These are phyloP conservation scores for Melanogaster broomeanus DNA, from an alignment of 768 basidiomycete genomes.

Conservation along the genomic window DNA sequence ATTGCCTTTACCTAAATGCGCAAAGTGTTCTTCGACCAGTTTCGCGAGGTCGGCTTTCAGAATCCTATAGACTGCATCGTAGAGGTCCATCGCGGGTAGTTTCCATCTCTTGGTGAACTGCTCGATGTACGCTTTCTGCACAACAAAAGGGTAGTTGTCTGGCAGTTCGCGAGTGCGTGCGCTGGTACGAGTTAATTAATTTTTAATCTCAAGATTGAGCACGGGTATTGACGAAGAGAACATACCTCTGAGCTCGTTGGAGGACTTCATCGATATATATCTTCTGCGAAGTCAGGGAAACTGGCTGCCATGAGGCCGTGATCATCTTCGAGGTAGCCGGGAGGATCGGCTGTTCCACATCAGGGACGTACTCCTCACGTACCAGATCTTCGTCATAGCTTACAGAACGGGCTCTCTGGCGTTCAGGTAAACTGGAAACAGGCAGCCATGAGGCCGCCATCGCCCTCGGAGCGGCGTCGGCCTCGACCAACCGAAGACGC, in stretches of 20 bases:
- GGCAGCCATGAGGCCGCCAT: no score
- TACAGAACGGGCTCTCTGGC: no score
- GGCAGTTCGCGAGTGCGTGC: constrained; percentile 73
- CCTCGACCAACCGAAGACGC: no score
- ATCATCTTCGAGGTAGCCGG: no score
- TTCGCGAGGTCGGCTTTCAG: constrained; percentile 41
- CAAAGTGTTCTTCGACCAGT: constrained; percentile 53
- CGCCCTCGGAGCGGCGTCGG: no score
- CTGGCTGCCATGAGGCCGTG: background rate
- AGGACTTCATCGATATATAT: constrained; percentile 60
- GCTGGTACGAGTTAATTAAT: constrained; percentile 34
- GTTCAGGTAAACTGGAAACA: no score
- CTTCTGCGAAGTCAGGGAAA: no score
- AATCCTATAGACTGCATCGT: constrained; percentile 38
- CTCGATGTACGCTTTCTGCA: constrained; percentile 52
- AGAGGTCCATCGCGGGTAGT: constrained; percentile 47
- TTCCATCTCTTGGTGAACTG: constrained; percentile 49
- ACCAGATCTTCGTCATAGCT: no score
- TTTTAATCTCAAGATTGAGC: background rate
- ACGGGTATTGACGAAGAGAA: background rate
- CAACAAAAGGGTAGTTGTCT: constrained; percentile 63
- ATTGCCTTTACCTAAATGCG: constrained; percentile 50
- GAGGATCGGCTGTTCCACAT: no score
- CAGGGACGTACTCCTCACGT: background rate
- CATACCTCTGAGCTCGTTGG: constrained; percentile 47